phyloP scores from a whole-genome alignment of 208 protist species.

The Trypanosoma grayi region DNA sequence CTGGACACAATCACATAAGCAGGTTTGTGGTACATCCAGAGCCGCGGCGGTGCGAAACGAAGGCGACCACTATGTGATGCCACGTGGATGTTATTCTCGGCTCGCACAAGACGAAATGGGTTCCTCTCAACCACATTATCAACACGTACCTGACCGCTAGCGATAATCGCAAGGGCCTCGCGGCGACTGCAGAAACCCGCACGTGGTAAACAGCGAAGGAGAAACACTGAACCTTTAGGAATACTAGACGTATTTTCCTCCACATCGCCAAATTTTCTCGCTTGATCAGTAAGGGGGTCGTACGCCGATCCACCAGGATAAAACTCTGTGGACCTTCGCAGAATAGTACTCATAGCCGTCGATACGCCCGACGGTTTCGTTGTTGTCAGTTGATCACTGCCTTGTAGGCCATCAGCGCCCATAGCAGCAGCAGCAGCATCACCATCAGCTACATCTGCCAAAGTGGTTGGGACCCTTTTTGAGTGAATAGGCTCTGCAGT shows the following conservation, averaged over 20 bases:
- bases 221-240: slow-evolving; percentile 41
- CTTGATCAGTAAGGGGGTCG: slow-evolving; percentile 8
- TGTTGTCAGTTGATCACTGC: background rate
- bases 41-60: slow-evolving; percentile 71
- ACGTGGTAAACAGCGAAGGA: slow-evolving; percentile 73
- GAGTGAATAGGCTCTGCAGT: background rate
- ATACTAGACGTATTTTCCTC: background rate
- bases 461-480: slow-evolving; percentile 19
- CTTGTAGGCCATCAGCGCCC: too few relatives aligned
- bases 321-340: slow-evolving; percentile 15
- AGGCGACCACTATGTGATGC: slow-evolving; percentile 65
- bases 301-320: slow-evolving; percentile 22
- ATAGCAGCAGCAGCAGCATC: slow-evolving; percentile 1
- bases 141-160: slow-evolving; percentile 79
- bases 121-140: slow-evolving; percentile 85
- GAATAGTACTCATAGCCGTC: background rate
- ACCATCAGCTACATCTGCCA: slow-evolving; percentile 37
- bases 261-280: background rate
- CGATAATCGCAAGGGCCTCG: slow-evolving; percentile 66
- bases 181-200: slow-evolving; percentile 81
- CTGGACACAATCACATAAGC: slow-evolving; percentile 84
- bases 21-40: slow-evolving; percentile 91
- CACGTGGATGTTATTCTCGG: slow-evolving; percentile 77
- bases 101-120: slow-evolving; percentile 71
- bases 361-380: too few relatives aligned